These are phyloP conservation scores for Pueraria montana DNA, from an alignment of 306 rosid species.

Conservation along the genomic window DNA sequence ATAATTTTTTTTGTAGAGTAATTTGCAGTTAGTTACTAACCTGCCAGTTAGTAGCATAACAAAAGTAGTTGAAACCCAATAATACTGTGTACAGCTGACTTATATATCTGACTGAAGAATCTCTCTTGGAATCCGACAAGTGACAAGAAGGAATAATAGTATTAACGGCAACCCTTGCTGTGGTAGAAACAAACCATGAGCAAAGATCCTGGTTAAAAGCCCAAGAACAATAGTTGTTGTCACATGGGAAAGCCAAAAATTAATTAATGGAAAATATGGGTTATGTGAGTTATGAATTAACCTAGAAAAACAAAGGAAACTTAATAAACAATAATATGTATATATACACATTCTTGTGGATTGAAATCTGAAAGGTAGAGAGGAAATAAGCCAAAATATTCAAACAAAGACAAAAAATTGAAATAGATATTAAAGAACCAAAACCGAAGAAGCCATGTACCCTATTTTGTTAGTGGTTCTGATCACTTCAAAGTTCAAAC, in stretches of 20 bases:
- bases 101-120: slow-evolving; percentile 2
- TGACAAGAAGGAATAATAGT: neutral
- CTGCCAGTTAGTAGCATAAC: too few relatives aligned
- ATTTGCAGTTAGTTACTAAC: neutral
- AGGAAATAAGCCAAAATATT: neutral
- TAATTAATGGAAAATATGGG: neutral
- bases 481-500: slow-evolving; percentile 54
- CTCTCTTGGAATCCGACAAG: slow-evolving; percentile 43
- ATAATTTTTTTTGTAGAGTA: too few relatives aligned
- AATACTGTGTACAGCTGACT: neutral
- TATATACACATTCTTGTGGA: slow-evolving; percentile 50
- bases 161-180: slow-evolving; percentile 43
- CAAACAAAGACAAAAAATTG: neutral
- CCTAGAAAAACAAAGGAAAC: neutral
- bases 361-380: neutral
- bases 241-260: slow-evolving; percentile 10
- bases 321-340: neutral
- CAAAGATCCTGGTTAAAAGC: slow-evolving; percentile 32
- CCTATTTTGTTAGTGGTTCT: slow-evolving; percentile 66
- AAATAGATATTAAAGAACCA: slow-evolving; percentile 36
- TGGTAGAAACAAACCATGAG: slow-evolving; percentile 35
- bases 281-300: neutral
- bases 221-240: slow-evolving; percentile 37
- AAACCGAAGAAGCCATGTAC: slow-evolving; percentile 56
- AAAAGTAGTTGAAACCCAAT: neutral